Evolutionary conservation across 768 basidiomycete genomes (phyloP).

Genomic region (Rossbeevera mucosa): DNA sequence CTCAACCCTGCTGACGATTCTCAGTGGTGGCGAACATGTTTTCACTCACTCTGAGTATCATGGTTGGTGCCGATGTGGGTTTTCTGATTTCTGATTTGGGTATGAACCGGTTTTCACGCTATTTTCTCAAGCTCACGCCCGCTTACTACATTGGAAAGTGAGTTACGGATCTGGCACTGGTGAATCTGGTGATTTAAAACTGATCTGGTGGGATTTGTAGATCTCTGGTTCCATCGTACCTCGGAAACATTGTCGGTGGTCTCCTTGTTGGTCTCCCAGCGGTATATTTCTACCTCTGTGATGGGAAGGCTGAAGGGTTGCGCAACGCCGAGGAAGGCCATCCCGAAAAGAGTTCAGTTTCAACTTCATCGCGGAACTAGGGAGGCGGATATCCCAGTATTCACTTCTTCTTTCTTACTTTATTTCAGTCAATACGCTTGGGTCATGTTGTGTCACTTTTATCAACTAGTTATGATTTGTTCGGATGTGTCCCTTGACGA

Average conservation of each 20-base stretch:
- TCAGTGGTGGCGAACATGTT: constrained; percentile 75
- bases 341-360: constrained; percentile 9
- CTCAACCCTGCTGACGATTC: neutral
- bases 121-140: constrained; percentile 23
- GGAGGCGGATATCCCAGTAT: neutral
- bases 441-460: no score
- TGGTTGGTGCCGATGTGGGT: constrained; percentile 63
- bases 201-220: constrained; percentile 20
- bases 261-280: constrained; percentile 61
- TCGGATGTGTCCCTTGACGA: neutral
- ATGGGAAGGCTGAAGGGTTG: constrained; percentile 41
- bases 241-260: constrained; percentile 67
- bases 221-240: constrained; percentile 59
- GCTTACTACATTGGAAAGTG: constrained; percentile 65
- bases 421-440: no score
- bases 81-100: neutral
- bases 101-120: neutral
- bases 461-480: neutral
- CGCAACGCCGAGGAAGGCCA: constrained; percentile 37
- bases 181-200: neutral
- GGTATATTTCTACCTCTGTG: constrained; percentile 56
- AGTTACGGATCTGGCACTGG: constrained; percentile 13
- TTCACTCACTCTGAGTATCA: constrained; percentile 62
- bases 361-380: constrained; percentile 3
- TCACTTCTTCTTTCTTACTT: neutral